Conservation (phyloP, 495 filamentous ascomycete genomes). For the Staphylotrichum tortipilum region DNA sequence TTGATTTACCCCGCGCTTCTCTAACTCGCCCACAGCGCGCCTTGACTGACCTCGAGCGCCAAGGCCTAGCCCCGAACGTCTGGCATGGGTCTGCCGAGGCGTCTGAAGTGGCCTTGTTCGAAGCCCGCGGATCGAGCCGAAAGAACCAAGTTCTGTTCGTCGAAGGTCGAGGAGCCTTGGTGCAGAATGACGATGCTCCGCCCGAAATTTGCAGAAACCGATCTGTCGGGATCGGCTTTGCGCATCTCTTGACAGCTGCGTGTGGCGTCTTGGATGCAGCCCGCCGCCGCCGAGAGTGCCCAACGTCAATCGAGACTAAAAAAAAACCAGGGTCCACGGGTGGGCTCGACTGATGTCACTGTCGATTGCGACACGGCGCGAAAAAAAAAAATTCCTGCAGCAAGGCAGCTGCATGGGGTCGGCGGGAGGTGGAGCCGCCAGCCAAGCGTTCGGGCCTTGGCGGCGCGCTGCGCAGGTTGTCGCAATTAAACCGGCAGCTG, state of each 20-base stretch:
- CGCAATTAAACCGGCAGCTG: constrained; percentile 11
- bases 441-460: constrained; percentile 2
- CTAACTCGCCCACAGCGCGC: too few relatives aligned
- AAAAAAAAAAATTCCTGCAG: background rate
- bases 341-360: constrained; percentile 3
- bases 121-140: background rate
- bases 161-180: too few relatives aligned
- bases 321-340: background rate
- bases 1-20: too few relatives aligned
- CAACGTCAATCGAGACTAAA: too few relatives aligned
- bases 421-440: background rate
- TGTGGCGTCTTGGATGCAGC: background rate
- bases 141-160: background rate
- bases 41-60: too few relatives aligned
- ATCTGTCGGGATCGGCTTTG: background rate
- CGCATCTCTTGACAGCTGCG: background rate
- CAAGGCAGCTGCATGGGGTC: constrained; percentile 1
- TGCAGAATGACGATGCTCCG: too few relatives aligned
- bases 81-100: too few relatives aligned
- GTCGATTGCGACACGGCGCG: background rate
- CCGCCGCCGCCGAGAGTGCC: background rate
- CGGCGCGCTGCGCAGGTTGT: constrained; percentile 2
- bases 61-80: too few relatives aligned
- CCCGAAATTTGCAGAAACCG: background rate
- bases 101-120: too few relatives aligned